Conservation (phyloP, 257 asterid species). For the Nicotiana otophora region DNA sequence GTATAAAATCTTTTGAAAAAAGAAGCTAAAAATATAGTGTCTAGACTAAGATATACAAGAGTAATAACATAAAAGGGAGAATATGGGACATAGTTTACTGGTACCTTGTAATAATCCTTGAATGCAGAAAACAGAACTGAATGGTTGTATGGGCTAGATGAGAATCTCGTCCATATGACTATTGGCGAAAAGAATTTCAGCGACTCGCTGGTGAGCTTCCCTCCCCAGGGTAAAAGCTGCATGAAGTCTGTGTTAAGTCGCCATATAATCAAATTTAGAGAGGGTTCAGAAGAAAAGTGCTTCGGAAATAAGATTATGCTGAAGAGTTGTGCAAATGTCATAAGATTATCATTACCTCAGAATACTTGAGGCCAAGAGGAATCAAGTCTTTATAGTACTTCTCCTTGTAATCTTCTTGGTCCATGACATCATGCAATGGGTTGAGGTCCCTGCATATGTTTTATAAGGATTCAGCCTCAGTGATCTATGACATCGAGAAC, state of each 20-base stretch:
- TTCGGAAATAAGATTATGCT: not conserved
- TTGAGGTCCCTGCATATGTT: slow-evolving; percentile 72
- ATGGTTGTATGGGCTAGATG: slow-evolving; percentile 48
- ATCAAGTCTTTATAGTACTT: slow-evolving; percentile 62
- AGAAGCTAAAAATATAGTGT: not conserved
- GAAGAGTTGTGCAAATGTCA: not conserved
- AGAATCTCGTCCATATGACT: slow-evolving; percentile 78
- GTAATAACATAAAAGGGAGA: not conserved
- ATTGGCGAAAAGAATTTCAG: slow-evolving; percentile 84
- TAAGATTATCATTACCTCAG: slow-evolving; percentile 40
- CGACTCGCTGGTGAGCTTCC: slow-evolving; percentile 82
- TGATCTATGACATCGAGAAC: not conserved
- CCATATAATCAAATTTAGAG: slow-evolving; percentile 26
- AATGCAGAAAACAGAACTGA: slow-evolving; percentile 63
- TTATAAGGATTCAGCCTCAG: not conserved
- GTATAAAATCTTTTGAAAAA: not conserved
- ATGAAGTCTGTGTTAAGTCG: slow-evolving; percentile 52
- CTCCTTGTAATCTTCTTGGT: slow-evolving; percentile 57
- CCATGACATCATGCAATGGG: slow-evolving; percentile 65
- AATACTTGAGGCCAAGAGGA: slow-evolving; percentile 62
- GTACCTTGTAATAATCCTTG: slow-evolving; percentile 78
- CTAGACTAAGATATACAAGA: not conserved
- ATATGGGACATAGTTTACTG: not conserved
- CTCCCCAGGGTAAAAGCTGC: slow-evolving; percentile 99
- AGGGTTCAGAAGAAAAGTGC: not conserved